Evolutionary conservation across 805 yeast species (phyloP), one percentile per base, ranked within the genome.

Genomic region (Yamadazyma endophytica): DNA sequence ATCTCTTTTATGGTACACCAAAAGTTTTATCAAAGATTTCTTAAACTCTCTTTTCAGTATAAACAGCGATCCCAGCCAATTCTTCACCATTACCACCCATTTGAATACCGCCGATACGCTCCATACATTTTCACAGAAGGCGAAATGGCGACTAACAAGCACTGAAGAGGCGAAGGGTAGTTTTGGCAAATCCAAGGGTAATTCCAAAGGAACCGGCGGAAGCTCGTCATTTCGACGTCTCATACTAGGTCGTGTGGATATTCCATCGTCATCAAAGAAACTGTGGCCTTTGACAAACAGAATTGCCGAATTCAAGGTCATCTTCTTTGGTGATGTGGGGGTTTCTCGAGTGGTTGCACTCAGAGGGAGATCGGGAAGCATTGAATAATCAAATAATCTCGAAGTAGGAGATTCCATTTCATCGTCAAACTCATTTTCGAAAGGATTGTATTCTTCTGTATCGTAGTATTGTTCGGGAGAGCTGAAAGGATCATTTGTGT

Each of bases 161-260:
- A 68, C 54, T 9, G 71, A 63, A 0, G 81, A 68, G 3, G 74
- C 54, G 39, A 78, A 79, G 3, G 82, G 82, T 6, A 77, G 58
- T 26, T 70, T 64, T 0, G 85, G 84, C 13, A 75, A 44, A 26
- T 63, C 66, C 4, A 35, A 26, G n/a, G 85, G 84, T 13, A 75
- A 44, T 26, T 63, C 66, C 4, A 70, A 44, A 4, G 76, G 75
- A 2, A 67, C 54, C 0, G 68, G 66, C 0, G 76, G 76, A 8
- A 68, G 47, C 6, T 43, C 50, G n/a, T 44, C 50, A 26, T 48
- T 40, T 24, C 46, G 45, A 27, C 42, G 38, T 24, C 31, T 37
- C 6, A 24, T 37, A 13, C 32, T 33, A 4, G 33, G 25, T 4
- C 34, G 13, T 4, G 43, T 17, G 17, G 35, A 17, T 5, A 29